Conservation (phyloP, 2,329 filamentous ascomycete species). For the Lachnellula subtilissima region DNA sequence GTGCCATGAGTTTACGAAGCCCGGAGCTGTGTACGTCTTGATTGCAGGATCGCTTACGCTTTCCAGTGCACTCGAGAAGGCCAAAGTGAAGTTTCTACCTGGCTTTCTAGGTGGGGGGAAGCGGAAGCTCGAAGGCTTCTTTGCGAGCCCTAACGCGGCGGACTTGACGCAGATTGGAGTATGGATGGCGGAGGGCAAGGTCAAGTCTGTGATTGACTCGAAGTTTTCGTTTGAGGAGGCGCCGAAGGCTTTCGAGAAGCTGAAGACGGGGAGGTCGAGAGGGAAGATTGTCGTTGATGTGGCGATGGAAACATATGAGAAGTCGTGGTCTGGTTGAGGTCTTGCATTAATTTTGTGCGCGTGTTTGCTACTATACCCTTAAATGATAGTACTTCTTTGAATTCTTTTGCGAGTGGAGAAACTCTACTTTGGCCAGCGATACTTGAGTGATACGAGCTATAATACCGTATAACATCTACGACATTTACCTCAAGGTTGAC, state of each 20-base stretch:
- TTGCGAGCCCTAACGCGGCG: constrained; percentile 43
- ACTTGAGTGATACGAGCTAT: too few species aligned
- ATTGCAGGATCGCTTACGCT: constrained; percentile 60
- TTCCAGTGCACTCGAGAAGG: not conserved
- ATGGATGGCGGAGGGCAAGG: constrained; percentile 54
- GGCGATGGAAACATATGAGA: not conserved
- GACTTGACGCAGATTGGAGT: constrained; percentile 46
- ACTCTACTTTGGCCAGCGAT: too few species aligned
- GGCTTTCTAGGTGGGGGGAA: constrained; percentile 24
- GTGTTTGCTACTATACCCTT: too few species aligned
- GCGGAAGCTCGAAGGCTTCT: constrained; percentile 40
- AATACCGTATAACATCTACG: too few species aligned
- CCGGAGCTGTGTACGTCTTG: constrained; percentile 11
- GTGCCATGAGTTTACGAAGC: constrained; percentile 17
- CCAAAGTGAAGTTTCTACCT: constrained; percentile 13
- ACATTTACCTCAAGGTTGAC: too few species aligned
- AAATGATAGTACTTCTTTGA: too few species aligned
- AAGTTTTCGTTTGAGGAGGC: constrained; percentile 52
- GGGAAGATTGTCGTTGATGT: constrained; percentile 51
- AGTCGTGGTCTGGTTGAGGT: not conserved
- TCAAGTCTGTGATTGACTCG: constrained; percentile 52
- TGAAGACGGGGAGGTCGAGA: constrained; percentile 50
- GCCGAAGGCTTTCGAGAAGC: constrained; percentile 51
- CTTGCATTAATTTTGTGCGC: not conserved
- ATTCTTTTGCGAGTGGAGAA: too few species aligned